Base-by-base conservation (phyloP, 108 stramenopile species). In the Skeletonema grethae region DNA sequence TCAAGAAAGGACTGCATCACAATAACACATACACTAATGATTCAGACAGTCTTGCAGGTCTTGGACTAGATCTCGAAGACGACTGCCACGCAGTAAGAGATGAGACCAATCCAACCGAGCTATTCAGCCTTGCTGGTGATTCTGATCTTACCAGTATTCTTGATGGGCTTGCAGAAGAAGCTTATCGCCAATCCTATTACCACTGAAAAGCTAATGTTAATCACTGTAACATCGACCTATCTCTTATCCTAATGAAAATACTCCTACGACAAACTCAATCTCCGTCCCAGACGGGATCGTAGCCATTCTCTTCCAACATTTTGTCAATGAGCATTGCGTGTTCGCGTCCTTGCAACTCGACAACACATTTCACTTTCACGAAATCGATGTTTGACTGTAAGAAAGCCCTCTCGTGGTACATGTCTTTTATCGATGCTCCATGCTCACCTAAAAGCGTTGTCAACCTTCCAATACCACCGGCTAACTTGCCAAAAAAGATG, bases 361-460 rank as follows among this genome's bases (percentile, higher is more conserved):
- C 85, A 28, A 95, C 92, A 57, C 86, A 89, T 73, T 96, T 95
- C 34, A 97, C 93, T 41, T 95, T 87, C 18, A 99, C 98, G 61
- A 93, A 90, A 69, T 96, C 95, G 29, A 97, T 94, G 64, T 82
- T 84, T 22, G 88, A 71, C 69, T 97, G 87, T 32, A 99, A 87
- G 91, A 97, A 99, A n/a, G 97, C 95, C 22, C 98, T 87, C 84
- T 99, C 97, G 82, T 99, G 98, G 82, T 95, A 97, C 60, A 97
- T 97, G 66, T 99, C 98, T 67, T 95, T 93, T 60, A 98, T 95
- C 61, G 82, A 83, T 11, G 92, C 98, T 20, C 93, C 94, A 25
- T 77, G 28, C 28, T 90, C 78, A 25, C 84, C 66, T 9, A 93
- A 69, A 57, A 92, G 50, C 35, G 63, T 69, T 39, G 96, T 88